Evolutionary conservation across 768 basidiomycete genomes (phyloP), one percentile per base, ranked within the genome.

Genomic region (Kockovaella imperatae): DNA sequence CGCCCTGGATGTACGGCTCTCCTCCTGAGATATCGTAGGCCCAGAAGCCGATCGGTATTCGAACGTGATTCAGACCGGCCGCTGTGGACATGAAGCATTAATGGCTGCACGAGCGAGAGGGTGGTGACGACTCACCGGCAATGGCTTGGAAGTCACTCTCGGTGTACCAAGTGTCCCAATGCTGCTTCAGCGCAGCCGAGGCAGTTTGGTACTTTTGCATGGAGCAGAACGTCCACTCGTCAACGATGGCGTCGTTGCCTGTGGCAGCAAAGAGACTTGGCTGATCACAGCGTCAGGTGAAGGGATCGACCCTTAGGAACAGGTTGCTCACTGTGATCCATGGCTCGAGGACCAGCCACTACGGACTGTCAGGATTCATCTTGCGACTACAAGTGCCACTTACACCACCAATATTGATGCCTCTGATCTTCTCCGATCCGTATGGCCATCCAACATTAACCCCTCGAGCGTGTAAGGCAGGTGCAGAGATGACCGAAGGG

Each of bases 141-240:
- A 70, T 66, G 47, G 61, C 61, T 24, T 45, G 43, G 50, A 71
- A 66, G 50, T 75, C 74, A 36, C 61, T 64, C 46, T 74, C 70
- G 2, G 72, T 73, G 42, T 73, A 61, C 60, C 67, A 74, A 6
- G 62, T 68, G 41, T 73, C 56, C 58, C 66, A 71, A 56, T 73
- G 72, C 23, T 62, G 52, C 29, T 41, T 20, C 24, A 73, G 56
- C 1, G 59, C 67, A 3, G 49, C 42, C 18, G 39, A 30, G 15
- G 60, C 61, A 10, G 43, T 50, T 18, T 59, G 45, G 20, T 52
- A 34, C 43, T 68, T 60, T 36, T 70, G 69, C 34, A 59, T 62
- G 32, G 57, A 54, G 35, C 57, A 50, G 50, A 71, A 69, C 0
- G 69, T 71, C 45, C 56, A 71, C 51, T 71, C 67, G 53, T 71